Conservation (phyloP, 164 flowering plant species). For the Protea cynaroides region DNA sequence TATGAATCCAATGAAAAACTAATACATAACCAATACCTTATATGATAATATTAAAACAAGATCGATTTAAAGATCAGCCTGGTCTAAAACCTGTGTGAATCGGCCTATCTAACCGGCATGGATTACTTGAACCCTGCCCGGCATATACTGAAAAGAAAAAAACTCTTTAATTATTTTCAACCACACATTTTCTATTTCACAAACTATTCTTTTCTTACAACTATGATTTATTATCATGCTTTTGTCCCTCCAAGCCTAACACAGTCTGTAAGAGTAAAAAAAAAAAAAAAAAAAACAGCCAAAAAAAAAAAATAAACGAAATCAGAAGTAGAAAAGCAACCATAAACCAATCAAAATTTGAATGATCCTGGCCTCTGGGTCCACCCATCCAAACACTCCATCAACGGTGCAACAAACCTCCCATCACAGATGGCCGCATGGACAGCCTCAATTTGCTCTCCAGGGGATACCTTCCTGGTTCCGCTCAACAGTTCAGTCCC, state of each 20-base stretch:
- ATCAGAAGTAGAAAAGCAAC: background rate
- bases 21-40: no score
- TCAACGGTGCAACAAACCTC: conserved; percentile 10
- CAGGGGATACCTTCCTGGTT: conserved; percentile 12
- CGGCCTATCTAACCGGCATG: no score
- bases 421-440: conserved; percentile 18
- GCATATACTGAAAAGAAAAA: no score
- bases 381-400: conserved; percentile 20
- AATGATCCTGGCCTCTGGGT: conserved; percentile 6
- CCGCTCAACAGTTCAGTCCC: conserved; percentile 15
- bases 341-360: background rate
- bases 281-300: background rate
- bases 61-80: no score
- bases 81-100: no score
- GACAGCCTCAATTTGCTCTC: conserved; percentile 18
- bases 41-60: no score
- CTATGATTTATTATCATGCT: background rate
- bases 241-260: background rate
- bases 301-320: background rate
- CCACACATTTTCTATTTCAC: no score
- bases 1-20: no score
- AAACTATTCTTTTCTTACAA: background rate
- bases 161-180: no score
- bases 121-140: no score
- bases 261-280: background rate